Conservation (phyloP, 73 alveolate genomes). For the Paramecium octaurelia region DNA sequence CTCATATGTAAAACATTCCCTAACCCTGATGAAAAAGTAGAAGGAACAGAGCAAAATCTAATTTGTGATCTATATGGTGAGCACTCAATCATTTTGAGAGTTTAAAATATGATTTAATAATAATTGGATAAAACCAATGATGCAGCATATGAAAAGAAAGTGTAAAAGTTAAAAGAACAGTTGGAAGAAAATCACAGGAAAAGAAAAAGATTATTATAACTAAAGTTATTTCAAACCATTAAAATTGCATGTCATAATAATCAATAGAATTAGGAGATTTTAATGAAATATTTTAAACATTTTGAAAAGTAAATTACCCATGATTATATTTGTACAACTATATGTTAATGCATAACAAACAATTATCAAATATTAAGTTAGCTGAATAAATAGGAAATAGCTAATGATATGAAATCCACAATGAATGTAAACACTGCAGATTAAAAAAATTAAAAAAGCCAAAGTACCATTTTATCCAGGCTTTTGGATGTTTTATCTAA, state of each 20-base stretch:
- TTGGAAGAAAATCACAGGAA: conserved; percentile 37
- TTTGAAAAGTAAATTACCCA: neutral
- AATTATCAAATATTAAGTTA: neutral
- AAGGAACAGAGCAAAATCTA: neutral
- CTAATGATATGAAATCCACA: neutral
- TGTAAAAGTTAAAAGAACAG: neutral
- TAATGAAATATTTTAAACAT: neutral
- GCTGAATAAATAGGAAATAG: neutral
- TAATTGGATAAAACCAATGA: neutral
- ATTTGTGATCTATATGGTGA: neutral
- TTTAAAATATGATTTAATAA: neutral
- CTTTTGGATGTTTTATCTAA: neutral
- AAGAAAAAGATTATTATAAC: neutral
- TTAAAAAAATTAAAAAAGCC: neutral
- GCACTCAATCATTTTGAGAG: neutral
- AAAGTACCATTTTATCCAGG: neutral
- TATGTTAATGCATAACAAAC: neutral
- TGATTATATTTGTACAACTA: neutral
- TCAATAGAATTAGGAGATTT: neutral
- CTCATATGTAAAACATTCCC: neutral
- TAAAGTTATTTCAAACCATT: neutral
- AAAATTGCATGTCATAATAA: neutral
- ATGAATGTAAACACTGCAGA: neutral
- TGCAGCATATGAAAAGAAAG: neutral
- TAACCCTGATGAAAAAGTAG: neutral